Evolutionary conservation across 176 grass and related monocot genomes (phyloP), one percentile per base, ranked within the genome.

Genomic region (Ananas comosus): DNA sequence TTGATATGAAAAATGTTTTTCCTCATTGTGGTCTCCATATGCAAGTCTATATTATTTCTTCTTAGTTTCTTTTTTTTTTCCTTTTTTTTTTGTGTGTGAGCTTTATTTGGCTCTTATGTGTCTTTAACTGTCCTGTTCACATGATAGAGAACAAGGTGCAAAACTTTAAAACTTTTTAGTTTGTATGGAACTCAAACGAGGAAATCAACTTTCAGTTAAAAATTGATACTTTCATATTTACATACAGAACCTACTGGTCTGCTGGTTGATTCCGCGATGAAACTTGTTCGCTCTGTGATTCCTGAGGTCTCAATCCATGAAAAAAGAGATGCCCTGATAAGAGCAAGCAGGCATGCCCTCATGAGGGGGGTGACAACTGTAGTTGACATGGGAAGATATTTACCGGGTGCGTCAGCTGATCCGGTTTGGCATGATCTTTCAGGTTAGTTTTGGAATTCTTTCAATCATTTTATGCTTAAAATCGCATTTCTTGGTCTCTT

Each of bases 241-340:
- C 65, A 75, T 85, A 56, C 79, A 99, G 89, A 90, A 51, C 94
- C 86, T 74, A 80, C 78, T 73, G 89, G 89, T 77, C 74, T 99
- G 19, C 80, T 99, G 23, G 82, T 88, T 77, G 85, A 99, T 81
- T 85, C 89, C 81, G 87, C 94, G 66, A 92, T 88, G 87, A 85
- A 80, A 56, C 77, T 91, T 74, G 33, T 99, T 49, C 75, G 82
- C 50, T 59, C 72, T 77, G 80, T 81, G 2, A 82, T 88, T 59
- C 78, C 71, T 51, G 75, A 88, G 76, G 82, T 65, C 5, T 82
- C 87, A 78, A 51, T 78, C 68, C 14, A 58, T 79, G 87, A 93
- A 74, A 86, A 75, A 64, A 83, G 87, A 85, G 80, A 92, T 12
- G 84, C 84, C 4, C 80, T 99, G 77, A 21, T 93, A 23, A 81